Evolutionary conservation across 805 yeast species (phyloP), one percentile per base, ranked within the genome.

Genomic region (Starmerella asiatica): DNA sequence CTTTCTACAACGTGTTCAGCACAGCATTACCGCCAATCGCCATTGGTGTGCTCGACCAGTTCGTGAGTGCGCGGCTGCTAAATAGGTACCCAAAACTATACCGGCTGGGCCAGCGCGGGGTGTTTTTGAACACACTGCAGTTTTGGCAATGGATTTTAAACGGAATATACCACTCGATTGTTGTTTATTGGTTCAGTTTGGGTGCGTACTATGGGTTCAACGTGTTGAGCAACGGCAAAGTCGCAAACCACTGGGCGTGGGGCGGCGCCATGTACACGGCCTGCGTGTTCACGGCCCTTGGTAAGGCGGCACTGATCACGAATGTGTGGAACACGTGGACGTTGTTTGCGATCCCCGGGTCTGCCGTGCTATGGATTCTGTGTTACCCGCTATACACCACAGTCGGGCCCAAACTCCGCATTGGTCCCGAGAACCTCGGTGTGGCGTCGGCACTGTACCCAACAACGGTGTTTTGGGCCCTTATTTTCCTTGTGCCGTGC

Each of bases 131-230:
- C 50, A 94, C 85, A 11, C 68, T 75, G 4, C 85, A 85, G 29
- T 91, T 91, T 59, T 88, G 97, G 97, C 82, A 94, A 16, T 91
- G 98, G 98, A 82, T 91, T 33, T 63, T 76, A 37, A 93, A 91
- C 59, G 99, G 98, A 0, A 88, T 91, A 56, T 91, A 74, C 60
- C 99, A 91, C 57, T 83, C 95, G 11, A 82, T 84, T 2, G 65
- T 91, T 18, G 77, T 85, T 17, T 93, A 76, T 57, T 63, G 85
- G 32, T 78, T 88, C 26, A 67, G 83, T 12, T 67, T 70, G 36
- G 69, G 74, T 46, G 76, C 85, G 34, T 84, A 79, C 59, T 64
- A 68, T 40, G 70, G 70, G 51, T 85, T 93, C 18, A 69, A 75
- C 52, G 73, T 73, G 21, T 64, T 82, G 34, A 24, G 51, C 2